Evolutionary conservation across 2,329 filamentous ascomycete species (phyloP).

Genomic region (Grosmannia huntii): DNA sequence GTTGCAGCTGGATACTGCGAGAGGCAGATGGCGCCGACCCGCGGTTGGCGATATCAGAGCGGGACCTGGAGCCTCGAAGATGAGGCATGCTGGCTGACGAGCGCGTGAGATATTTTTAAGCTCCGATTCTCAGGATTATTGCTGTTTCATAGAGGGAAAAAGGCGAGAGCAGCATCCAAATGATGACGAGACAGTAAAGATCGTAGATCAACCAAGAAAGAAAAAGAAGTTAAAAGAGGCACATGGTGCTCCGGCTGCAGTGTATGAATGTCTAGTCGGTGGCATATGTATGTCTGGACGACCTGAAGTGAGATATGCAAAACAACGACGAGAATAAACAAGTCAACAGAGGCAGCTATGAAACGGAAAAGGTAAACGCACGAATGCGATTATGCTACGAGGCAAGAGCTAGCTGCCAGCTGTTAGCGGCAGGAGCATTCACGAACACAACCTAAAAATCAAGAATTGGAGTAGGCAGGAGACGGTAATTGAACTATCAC

Average conservation of each 20-base stretch:
- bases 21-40: conserved; percentile 38
- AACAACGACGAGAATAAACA: background rate
- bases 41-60: conserved; percentile 31
- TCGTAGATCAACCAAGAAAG: background rate
- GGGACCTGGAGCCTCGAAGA: conserved; percentile 23
- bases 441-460: background rate
- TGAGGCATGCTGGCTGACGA: background rate
- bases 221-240: background rate
- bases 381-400: background rate
- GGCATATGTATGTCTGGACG: background rate
- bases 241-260: background rate
- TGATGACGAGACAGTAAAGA: background rate
- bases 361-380: no score
- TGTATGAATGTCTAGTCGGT: background rate
- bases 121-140: background rate
- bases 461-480: background rate
- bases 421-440: background rate
- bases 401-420: background rate
- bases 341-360: background rate
- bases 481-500: background rate
- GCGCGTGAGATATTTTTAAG: background rate
- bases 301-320: background rate
- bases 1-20: conserved; percentile 31
- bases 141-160: background rate
- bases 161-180: background rate